Base-by-base conservation (phyloP, 1,284 basidiomycete genomes). In the Sanghuangporus baumii region DNA sequence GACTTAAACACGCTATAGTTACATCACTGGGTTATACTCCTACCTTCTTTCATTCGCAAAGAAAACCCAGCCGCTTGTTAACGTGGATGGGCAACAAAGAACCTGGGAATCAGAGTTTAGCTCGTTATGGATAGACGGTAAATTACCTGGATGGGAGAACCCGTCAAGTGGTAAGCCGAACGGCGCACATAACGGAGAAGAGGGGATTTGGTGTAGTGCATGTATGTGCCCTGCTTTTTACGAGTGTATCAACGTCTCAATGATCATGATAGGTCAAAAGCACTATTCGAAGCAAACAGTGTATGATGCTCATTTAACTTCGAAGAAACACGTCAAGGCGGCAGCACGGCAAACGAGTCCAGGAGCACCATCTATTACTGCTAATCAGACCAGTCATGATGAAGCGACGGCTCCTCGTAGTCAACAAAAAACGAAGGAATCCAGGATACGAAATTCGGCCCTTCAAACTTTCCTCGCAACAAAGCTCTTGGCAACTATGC, bases 211-310 rank as follows among this genome's bases (percentile, higher is more conserved):
- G 96, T 99, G 97, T 80, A 81, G 88, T 55, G 93, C 94, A 60
- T 99, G 95, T 94, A 77, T 77, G 93, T 82, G 60, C 14, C 16
- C 5, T 46, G 1, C 43, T 7, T 40, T 61, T 65, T 31, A 51
- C 20, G 51, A 50, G 26, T 14, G 34, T 16, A 31, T 12, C 14
- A 59, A 31, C 41, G 62, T 67, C 55, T 50, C 7, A 50, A 46
- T 18, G 59, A 12, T 51, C n/a, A 34, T 64, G 58, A 20, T 61
- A 95, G 93, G 95, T 73, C 92, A 95, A 74, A 95, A 96, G 72
- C 81, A 83, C 66, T 99, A 98, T 74, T 86, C 96, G 12, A 99
- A 98, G 74, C 93, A 98, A 74, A 98, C 96, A 0, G 97, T 99
- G 4, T 99, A 96, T 74, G 94, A 98, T 70, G 96, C 94, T 4